phyloP scores from a whole-genome alignment of 2,329 filamentous ascomycete genomes.

The Sclerotinia sclerotiorum region DNA sequence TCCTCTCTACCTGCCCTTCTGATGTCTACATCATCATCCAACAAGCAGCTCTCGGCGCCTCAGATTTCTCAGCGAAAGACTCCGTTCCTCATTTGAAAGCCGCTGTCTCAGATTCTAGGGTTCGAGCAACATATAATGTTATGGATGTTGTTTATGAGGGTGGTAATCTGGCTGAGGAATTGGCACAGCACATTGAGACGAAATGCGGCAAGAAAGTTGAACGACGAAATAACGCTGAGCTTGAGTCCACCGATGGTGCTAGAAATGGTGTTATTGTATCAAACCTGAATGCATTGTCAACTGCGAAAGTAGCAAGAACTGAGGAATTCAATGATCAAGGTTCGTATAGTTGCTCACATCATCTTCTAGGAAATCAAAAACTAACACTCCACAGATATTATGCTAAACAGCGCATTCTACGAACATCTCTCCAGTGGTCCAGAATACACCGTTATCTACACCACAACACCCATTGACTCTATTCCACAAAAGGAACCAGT shows the following conservation, averaged over 20 bases:
- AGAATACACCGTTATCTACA: constrained; percentile 74
- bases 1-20: constrained; percentile 69
- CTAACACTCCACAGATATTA: constrained; percentile 31
- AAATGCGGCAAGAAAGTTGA: constrained; percentile 44
- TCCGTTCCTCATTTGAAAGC: constrained; percentile 51
- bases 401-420: constrained; percentile 40
- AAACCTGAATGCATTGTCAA: background rate
- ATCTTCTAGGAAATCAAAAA: background rate
- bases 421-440: constrained; percentile 35
- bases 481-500: constrained; percentile 4
- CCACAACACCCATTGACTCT: constrained; percentile 54
- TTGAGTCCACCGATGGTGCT: constrained; percentile 45
- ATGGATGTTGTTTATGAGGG: constrained; percentile 55
- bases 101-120: constrained; percentile 30
- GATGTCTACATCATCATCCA: constrained; percentile 74
- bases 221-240: constrained; percentile 35
- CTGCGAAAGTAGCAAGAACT: constrained; percentile 42
- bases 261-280: constrained; percentile 27
- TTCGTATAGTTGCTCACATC: constrained; percentile 33
- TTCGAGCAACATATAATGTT: constrained; percentile 42
- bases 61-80: constrained; percentile 60
- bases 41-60: constrained; percentile 70
- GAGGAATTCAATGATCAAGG: constrained; percentile 50
- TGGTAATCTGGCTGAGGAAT: constrained; percentile 42
- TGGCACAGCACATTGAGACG: constrained; percentile 49